A percentile compares a stretch with the other conserved stretches of the same genome.
These are phyloP conservation scores for Aureobasidium sp. DNA, from an alignment of 2,329 filamentous ascomycete species.

Conservation along the genomic window DNA sequence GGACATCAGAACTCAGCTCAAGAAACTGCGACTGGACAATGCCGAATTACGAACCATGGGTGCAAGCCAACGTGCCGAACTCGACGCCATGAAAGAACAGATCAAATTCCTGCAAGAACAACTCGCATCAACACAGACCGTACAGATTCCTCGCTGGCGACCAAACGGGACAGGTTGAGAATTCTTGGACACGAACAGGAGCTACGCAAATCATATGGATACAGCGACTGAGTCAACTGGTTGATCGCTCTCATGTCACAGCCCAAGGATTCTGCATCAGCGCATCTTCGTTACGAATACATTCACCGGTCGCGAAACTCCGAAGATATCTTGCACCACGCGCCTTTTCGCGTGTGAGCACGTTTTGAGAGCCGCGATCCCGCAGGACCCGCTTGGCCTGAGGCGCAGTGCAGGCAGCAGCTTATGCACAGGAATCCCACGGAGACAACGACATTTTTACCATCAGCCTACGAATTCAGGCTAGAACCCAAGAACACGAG, in stretches of 20 bases:
- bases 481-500: not conserved
- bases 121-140: not conserved
- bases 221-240: not conserved
- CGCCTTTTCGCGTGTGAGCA: not conserved
- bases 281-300: too few relatives aligned
- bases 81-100: not conserved
- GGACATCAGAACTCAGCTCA: slow-evolving; percentile 30
- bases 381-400: not conserved
- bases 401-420: slow-evolving; percentile 6
- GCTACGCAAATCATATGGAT: too few relatives aligned
- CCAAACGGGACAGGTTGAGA: not conserved
- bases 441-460: too few relatives aligned
- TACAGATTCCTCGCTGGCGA: not conserved
- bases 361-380: not conserved
- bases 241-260: not conserved
- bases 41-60: slow-evolving; percentile 20
- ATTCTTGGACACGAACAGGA: too few relatives aligned
- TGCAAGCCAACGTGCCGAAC: not conserved
- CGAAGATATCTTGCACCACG: too few relatives aligned
- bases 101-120: not conserved
- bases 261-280: too few relatives aligned
- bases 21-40: slow-evolving; percentile 27
- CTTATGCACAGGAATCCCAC: not conserved
- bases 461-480: too few relatives aligned
- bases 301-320: too few relatives aligned